phyloP scores from a whole-genome alignment of 345 rosid genomes.

The Erysimum cheiranthoides region DNA sequence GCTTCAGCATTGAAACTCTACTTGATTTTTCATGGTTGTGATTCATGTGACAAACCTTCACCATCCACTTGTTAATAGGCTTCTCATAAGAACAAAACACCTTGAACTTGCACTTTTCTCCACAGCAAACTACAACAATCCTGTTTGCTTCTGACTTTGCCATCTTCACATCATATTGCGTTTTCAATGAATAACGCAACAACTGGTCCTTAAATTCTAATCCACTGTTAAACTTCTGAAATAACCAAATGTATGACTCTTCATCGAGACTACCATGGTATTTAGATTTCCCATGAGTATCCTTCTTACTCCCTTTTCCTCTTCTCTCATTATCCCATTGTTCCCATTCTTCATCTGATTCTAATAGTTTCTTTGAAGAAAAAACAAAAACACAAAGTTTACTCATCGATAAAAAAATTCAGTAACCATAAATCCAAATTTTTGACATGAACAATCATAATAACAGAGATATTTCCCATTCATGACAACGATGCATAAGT shows the following conservation, averaged over 20 bases:
- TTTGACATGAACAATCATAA: too few species aligned
- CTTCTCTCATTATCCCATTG: background rate
- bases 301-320: background rate
- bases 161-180: conserved; percentile 17
- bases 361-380: too few species aligned
- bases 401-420: too few species aligned
- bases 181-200: background rate
- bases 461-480: too few species aligned
- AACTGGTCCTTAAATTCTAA: background rate
- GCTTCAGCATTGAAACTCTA: conserved; percentile 10
- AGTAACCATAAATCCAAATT: too few species aligned
- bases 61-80: conserved; percentile 1
- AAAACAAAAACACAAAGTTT: too few species aligned
- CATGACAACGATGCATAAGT: too few species aligned
- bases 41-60: background rate
- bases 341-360: background rate
- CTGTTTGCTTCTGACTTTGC: background rate
- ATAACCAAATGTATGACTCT: background rate
- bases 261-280: background rate
- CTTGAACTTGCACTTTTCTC: background rate
- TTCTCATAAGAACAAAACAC: background rate
- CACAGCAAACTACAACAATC: background rate
- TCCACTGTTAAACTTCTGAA: too few species aligned
- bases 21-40: background rate
- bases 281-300: background rate